Evolutionary conservation across 179 eudicot species (phyloP).

Genomic region (Drosera spatulata): DNA sequence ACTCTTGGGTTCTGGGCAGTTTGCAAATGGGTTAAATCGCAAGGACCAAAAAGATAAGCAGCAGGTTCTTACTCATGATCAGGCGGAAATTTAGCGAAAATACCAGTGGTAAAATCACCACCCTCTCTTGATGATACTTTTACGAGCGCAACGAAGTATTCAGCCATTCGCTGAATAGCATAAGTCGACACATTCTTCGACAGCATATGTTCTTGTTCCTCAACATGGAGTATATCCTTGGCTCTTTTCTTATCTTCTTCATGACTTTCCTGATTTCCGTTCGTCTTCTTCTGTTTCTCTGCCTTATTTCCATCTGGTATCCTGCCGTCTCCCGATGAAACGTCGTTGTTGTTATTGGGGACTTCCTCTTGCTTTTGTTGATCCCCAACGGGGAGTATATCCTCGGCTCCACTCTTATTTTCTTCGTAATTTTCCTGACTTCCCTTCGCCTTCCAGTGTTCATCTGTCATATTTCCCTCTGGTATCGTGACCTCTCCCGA

Average conservation of each 20-base stretch:
- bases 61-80: background rate
- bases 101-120: background rate
- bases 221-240: too few species aligned
- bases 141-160: background rate
- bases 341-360: background rate
- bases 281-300: background rate
- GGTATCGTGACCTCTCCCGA: too few species aligned
- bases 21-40: too few species aligned
- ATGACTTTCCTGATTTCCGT: background rate
- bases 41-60: background rate
- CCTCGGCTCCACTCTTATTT: too few species aligned
- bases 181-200: background rate
- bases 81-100: background rate
- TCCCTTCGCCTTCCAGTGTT: too few species aligned
- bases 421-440: too few species aligned
- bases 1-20: too few species aligned
- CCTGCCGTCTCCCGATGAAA: background rate
- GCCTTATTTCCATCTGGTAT: background rate
- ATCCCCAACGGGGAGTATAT: too few species aligned
- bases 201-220: too few species aligned
- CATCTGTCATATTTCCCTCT: too few species aligned
- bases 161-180: background rate
- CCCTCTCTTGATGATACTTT: background rate
- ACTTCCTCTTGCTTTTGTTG: too few species aligned
- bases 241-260: too few species aligned